Percentiles rank a stretch among this genome's conserved stretches.
Conservation (phyloP, 768 basidiomycete species). For the Gyrodon lividus region DNA sequence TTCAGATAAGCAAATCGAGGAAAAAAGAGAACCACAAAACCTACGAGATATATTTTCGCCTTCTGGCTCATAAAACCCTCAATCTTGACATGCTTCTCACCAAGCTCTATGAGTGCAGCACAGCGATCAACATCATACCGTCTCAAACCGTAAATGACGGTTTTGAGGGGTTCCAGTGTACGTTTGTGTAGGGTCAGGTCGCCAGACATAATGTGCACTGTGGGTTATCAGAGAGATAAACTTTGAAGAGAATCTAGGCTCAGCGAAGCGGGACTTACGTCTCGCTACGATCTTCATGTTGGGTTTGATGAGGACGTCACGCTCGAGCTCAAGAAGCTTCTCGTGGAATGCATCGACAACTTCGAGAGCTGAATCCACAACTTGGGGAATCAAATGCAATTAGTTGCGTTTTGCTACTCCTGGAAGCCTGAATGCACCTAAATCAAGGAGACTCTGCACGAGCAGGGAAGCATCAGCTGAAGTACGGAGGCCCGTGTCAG, state of each 20-base stretch:
- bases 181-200: conserved; percentile 74
- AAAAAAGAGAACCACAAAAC: conserved; percentile 12
- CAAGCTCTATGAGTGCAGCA: conserved; percentile 50
- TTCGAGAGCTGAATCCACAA: conserved; percentile 67
- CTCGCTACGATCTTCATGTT: conserved; percentile 59
- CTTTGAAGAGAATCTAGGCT: neutral
- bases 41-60: conserved; percentile 63
- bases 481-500: conserved; percentile 58
- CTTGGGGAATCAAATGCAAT: conserved; percentile 29
- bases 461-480: conserved; percentile 69
- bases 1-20: conserved; percentile 1
- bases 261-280: conserved; percentile 38
- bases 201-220: conserved; percentile 75
- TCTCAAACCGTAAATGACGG: conserved; percentile 64
- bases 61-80: conserved; percentile 69
- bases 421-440: conserved; percentile 26
- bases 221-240: neutral
- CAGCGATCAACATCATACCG: conserved; percentile 69
- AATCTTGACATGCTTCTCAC: conserved; percentile 32
- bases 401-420: neutral
- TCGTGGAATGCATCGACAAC: conserved; percentile 68
- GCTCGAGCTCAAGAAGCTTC: conserved; percentile 61
- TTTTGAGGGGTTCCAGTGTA: conserved; percentile 69
- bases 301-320: conserved; percentile 56
- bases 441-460: conserved; percentile 67